Evolutionary conservation across 192 early-diverging fungal species (phyloP).

Genomic region (Allomyces arbusculus): DNA sequence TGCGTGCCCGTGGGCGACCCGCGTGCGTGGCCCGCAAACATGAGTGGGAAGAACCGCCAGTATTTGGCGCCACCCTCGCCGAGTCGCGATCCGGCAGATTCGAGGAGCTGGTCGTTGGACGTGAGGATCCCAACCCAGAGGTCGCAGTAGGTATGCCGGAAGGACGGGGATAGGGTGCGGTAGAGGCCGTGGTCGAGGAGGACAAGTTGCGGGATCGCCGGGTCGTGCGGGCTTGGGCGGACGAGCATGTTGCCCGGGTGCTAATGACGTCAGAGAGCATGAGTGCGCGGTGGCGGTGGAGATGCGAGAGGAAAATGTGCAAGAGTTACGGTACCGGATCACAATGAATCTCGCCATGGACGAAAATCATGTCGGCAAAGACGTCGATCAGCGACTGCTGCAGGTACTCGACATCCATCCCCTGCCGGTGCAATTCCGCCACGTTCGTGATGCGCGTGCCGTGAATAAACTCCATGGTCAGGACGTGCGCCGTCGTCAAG

Average conservation of each 20-base stretch:
- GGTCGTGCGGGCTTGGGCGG: constrained; percentile 4
- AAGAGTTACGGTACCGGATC: constrained; percentile 16
- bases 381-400: constrained; percentile 17
- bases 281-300: constrained; percentile 4
- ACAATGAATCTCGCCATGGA: constrained; percentile 20
- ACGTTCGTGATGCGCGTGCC: constrained; percentile 27
- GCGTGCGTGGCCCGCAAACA: constrained; percentile 22
- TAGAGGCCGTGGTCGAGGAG: constrained; percentile 28
- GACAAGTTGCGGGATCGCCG: constrained; percentile 15
- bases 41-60: constrained; percentile 17
- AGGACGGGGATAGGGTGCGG: constrained; percentile 18
- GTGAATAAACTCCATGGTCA: constrained; percentile 30
- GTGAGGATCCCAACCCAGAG: constrained; percentile 25
- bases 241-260: constrained; percentile 13
- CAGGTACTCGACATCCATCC: constrained; percentile 20
- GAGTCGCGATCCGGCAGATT: constrained; percentile 8
- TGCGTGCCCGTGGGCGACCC: constrained; percentile 4
- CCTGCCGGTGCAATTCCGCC: constrained; percentile 15
- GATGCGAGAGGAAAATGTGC: too few relatives aligned
- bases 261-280: not conserved
- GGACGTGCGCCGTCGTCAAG: constrained; percentile 15
- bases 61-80: constrained; percentile 13
- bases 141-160: constrained; percentile 24
- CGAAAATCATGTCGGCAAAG: constrained; percentile 29
- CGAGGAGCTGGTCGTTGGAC: constrained; percentile 15